Evolutionary conservation across 2,329 filamentous ascomycete species (phyloP).

Genomic region (Penicillium thymicola): DNA sequence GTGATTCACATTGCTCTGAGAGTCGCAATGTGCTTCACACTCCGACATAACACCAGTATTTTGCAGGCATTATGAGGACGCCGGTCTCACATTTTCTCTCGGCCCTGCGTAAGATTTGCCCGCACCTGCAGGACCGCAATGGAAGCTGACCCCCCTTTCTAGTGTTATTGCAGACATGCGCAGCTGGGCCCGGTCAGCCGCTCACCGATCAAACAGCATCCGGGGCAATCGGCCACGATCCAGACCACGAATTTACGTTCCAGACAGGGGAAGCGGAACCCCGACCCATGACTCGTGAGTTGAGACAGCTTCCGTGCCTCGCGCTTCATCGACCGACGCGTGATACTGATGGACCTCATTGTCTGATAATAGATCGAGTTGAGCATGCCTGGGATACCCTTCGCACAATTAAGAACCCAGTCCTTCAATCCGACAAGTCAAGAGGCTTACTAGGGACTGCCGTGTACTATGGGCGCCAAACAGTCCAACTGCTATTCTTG

Average conservation of each 20-base stretch:
- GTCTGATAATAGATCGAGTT: slow-evolving; percentile 29
- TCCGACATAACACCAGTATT: slow-evolving; percentile 15
- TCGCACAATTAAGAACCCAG: slow-evolving; percentile 26
- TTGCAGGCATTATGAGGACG: slow-evolving; percentile 36
- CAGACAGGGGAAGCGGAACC: slow-evolving; percentile 15
- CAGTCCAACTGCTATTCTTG: slow-evolving; percentile 63
- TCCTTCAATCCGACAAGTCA: slow-evolving; percentile 44
- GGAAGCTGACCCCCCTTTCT: slow-evolving; percentile 22
- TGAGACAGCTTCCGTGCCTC: neutral
- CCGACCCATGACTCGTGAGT: slow-evolving; percentile 32
- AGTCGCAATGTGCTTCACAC: slow-evolving; percentile 37
- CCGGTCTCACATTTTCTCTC: slow-evolving; percentile 34
- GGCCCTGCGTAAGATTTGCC: slow-evolving; percentile 33
- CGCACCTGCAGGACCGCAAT: slow-evolving; percentile 1
- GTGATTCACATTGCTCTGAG: slow-evolving; percentile 2
- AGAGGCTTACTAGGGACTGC: slow-evolving; percentile 57
- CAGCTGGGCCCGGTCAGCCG: slow-evolving; percentile 26
- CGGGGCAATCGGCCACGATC: slow-evolving; percentile 18
- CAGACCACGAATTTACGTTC: slow-evolving; percentile 22
- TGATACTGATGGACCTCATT: slow-evolving; percentile 8
- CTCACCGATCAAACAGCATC: slow-evolving; percentile 18
- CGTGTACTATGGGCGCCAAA: slow-evolving; percentile 60
- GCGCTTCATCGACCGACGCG: neutral
- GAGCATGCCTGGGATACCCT: slow-evolving; percentile 32
- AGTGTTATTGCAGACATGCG: slow-evolving; percentile 34